Conservation (phyloP, 2,329 filamentous ascomycete genomes). For the Botrytis hyacinthi region DNA sequence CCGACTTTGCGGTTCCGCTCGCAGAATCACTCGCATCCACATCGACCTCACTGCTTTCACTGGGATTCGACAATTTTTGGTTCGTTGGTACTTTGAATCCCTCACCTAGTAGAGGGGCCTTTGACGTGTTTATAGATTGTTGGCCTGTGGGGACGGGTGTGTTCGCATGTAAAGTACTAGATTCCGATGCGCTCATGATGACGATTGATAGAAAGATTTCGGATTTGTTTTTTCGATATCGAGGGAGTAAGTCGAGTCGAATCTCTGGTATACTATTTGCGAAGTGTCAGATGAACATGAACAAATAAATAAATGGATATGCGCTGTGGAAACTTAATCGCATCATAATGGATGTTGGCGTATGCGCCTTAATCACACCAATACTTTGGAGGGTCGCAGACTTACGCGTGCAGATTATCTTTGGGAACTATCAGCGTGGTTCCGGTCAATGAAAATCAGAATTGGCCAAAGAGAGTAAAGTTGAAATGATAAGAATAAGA, state of each 20-base stretch:
- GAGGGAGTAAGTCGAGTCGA: not conserved
- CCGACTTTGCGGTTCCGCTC: constrained; percentile 43
- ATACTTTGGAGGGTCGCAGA: constrained; percentile 22
- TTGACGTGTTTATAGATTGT: constrained; percentile 29
- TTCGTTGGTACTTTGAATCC: constrained; percentile 36
- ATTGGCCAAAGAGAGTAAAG: not conserved
- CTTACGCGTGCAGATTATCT: constrained; percentile 29
- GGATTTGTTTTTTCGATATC: not conserved
- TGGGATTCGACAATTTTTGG: constrained; percentile 28
- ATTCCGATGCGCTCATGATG: constrained; percentile 36
- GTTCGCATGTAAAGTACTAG: constrained; percentile 35
- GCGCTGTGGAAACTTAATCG: constrained; percentile 23
- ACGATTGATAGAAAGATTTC: not conserved
- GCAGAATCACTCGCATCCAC: constrained; percentile 31
- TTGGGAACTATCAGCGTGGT: constrained; percentile 15
- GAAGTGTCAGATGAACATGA: constrained; percentile 20
- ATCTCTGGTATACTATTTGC: constrained; percentile 1
- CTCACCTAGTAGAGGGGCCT: constrained; percentile 39
- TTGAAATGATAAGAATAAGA: not conserved
- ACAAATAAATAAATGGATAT: constrained; percentile 25
- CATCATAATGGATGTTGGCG: constrained; percentile 9
- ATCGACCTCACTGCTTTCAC: constrained; percentile 34
- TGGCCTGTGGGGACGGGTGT: constrained; percentile 31
- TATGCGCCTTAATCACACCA: constrained; percentile 31
- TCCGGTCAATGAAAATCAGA: not conserved